Percentiles rank a stretch among this genome's conserved stretches.
phyloP scores from a whole-genome alignment of 345 rosid genomes.

The Ailanthus altissimus region DNA sequence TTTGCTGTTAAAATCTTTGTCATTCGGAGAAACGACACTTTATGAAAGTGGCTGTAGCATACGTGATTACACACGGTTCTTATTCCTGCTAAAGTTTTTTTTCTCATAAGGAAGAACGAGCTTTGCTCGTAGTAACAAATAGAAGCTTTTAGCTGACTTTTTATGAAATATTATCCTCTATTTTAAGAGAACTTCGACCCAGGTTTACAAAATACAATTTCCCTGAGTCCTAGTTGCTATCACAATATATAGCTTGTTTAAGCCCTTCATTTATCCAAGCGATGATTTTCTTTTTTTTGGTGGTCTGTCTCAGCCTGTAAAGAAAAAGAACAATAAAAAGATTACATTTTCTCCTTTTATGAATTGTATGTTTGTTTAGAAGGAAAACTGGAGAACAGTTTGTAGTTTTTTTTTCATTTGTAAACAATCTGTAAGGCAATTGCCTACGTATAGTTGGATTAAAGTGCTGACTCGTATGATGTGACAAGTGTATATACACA shows the following conservation, averaged over 20 bases:
- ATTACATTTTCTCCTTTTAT: background rate
- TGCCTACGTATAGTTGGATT: conserved; percentile 31
- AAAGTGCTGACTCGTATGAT: conserved; percentile 34
- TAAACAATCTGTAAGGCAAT: conserved; percentile 19
- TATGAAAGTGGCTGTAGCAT: too few species aligned
- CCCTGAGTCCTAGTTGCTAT: background rate
- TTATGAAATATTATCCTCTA: background rate
- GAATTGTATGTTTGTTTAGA: background rate
- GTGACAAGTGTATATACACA: conserved; percentile 35
- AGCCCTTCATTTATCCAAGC: background rate
- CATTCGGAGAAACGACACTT: background rate
- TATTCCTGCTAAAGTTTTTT: background rate
- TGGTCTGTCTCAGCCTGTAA: background rate
- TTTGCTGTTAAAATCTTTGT: background rate
- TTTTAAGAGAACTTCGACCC: background rate
- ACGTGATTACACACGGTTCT: background rate
- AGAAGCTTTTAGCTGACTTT: conserved; percentile 23
- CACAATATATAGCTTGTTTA: background rate
- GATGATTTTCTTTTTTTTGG: background rate
- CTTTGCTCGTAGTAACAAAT: background rate
- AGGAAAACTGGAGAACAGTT: background rate
- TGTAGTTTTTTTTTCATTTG: background rate
- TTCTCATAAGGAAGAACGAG: conserved; percentile 16
- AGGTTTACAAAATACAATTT: conserved; percentile 1
- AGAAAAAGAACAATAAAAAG: too few species aligned